phyloP scores from a whole-genome alignment of 306 rosid genomes.

The Dicorynia guianensis region DNA sequence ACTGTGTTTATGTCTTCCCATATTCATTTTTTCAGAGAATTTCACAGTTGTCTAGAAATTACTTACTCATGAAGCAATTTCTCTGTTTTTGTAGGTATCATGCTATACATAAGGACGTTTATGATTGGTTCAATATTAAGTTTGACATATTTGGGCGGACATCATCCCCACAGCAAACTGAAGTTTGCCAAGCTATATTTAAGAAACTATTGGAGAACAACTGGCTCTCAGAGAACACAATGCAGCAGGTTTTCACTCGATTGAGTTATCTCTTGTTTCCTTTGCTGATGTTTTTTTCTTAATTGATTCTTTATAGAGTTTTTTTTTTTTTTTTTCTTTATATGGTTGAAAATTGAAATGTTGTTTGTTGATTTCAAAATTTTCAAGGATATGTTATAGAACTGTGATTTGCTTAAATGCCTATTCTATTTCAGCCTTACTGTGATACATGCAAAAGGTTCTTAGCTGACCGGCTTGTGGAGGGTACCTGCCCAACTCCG shows the following conservation, averaged over 20 bases:
- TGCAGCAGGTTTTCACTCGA: conserved; percentile 73
- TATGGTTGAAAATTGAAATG: conserved; percentile 26
- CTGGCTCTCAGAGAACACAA: conserved; percentile 85
- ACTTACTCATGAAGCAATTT: background rate
- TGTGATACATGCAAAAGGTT: conserved; percentile 63
- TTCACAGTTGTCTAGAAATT: background rate
- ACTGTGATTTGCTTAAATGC: conserved; percentile 29
- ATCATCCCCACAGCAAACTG: conserved; percentile 84
- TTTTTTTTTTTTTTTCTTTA: background rate
- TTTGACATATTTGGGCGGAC: conserved; percentile 97
- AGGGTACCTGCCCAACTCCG: conserved; percentile 82
- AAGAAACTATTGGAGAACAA: conserved; percentile 65
- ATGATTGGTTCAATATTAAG: conserved; percentile 84
- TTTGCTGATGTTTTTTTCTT: background rate
- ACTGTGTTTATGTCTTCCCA: background rate
- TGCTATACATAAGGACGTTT: conserved; percentile 23
- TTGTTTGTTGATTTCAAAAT: conserved; percentile 16
- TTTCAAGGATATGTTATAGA: background rate
- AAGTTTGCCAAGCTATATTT: conserved; percentile 88
- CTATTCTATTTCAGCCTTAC: conserved; percentile 54
- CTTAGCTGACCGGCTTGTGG: conserved; percentile 76
- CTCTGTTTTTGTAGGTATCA: background rate
- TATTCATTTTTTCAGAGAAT: background rate
- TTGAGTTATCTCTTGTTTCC: conserved; percentile 28
- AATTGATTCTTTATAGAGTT: background rate